Evolutionary conservation across 1,139 yeast genomes (phyloP), one percentile per base, ranked within the genome.

Genomic region (Candida sojae): DNA sequence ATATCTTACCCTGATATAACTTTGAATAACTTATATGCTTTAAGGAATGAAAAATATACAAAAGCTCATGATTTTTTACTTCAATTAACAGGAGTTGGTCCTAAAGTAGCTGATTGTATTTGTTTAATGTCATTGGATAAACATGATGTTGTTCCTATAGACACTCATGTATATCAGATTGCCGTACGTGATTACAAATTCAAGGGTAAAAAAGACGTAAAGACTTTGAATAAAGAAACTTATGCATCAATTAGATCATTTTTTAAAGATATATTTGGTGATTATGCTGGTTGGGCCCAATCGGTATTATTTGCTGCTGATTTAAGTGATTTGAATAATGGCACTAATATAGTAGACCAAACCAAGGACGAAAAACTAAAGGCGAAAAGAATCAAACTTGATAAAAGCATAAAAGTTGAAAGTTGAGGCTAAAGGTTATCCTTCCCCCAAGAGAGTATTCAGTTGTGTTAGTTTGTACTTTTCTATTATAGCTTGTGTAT

Each of bases 221-320:
- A 80, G 54, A 76, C 83, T 0, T 66, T 83, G 67, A 81, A 74
- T 56, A 80, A 80, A 52, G 77, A 76, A n/a, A 78, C 83, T 2
- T 86, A 89, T 60, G 79, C 73, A 25, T 76, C 78, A 13, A 85
- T 90, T 3, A 73, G 93, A 35, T 59, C 61, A 5, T 83, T 80
- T 62, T 87, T 92, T 60, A 74, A 79, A 43, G 75, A 75, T 0
- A 70, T 86, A 28, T 93, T 97, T 92, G 97, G 97, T 0, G 79
- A 80, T 0, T 87, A 88, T 63, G 97, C 99, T 5, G 99, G 99
- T 0, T 93, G 99, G 99, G 98, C 98, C 0, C 98, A 92, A 60
- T 86, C 93, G 12, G 92, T 92, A 10, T 73, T 92, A 51, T 93
- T 92, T 67, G 86, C 97, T 0, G 89, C 92, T 6, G 97, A 91